A percentile compares a stretch with the other conserved stretches of the same genome.
phyloP scores from a whole-genome alignment of 139 green algal genomes.

The Chlamydomonas schloesseri region DNA sequence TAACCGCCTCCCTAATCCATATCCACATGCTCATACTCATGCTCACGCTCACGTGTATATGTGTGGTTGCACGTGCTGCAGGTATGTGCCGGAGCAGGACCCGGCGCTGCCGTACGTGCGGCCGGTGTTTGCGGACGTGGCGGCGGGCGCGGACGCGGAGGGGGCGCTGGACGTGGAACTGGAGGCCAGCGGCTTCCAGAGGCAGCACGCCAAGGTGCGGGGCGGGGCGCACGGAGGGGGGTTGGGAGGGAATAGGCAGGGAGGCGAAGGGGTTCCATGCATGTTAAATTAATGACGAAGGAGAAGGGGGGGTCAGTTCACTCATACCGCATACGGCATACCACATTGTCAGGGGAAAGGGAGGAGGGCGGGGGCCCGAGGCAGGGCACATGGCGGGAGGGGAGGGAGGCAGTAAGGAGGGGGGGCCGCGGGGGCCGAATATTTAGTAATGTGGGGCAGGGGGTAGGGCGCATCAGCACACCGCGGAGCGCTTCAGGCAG shows the following conservation, averaged over 20 bases:
- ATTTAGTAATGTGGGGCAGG: no score
- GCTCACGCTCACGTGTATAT: no score
- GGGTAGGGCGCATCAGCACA: no score
- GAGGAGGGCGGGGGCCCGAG: slow-evolving; percentile 9
- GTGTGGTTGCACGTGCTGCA: no score
- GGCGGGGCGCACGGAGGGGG: slow-evolving; percentile 27
- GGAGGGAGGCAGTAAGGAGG: neutral
- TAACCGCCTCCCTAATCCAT: no score
- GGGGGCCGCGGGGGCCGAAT: no score
- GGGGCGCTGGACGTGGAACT: slow-evolving; percentile 72
- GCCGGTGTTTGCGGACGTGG: slow-evolving; percentile 64
- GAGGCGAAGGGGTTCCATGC: neutral
- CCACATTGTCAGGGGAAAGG: no score
- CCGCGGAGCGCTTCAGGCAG: no score
- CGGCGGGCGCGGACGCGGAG: neutral
- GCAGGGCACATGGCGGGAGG: neutral
- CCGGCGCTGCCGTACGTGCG: slow-evolving; percentile 61
- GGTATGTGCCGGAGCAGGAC: slow-evolving; percentile 75
- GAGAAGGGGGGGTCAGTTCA: no score
- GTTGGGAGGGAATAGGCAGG: slow-evolving; percentile 6
- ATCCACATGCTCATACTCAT: no score
- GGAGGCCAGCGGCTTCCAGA: slow-evolving; percentile 77
- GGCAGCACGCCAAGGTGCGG: slow-evolving; percentile 63
- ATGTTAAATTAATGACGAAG: no score
- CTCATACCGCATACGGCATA: no score